Evolutionary conservation across 139 green algal genomes (phyloP).

Genomic region (Chlamydomonas sphaeroides): DNA sequence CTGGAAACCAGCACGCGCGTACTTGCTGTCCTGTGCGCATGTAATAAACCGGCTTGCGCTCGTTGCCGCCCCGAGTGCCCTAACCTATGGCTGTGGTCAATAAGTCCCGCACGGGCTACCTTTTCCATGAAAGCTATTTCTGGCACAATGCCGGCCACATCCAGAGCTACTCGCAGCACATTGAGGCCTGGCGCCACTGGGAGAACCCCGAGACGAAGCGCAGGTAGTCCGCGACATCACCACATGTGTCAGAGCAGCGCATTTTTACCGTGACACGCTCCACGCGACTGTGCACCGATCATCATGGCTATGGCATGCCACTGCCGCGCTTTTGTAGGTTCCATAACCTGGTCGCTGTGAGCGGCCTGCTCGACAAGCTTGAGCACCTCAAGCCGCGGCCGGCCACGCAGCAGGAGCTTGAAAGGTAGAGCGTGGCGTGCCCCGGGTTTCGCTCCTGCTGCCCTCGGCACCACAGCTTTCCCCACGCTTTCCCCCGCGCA

Average conservation of each 20-base stretch:
- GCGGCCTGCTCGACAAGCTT: constrained; percentile 57
- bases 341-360: constrained; percentile 59
- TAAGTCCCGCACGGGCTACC: too few species aligned
- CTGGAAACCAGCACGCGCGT: too few species aligned
- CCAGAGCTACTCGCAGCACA: background rate
- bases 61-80: too few species aligned
- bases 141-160: constrained; percentile 35
- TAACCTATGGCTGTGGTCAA: too few species aligned
- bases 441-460: background rate
- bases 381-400: constrained; percentile 44
- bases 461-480: background rate
- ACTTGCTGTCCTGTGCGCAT: too few species aligned
- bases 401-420: constrained; percentile 51
- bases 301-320: too few species aligned
- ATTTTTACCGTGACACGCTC: too few species aligned
- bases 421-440: constrained; percentile 6
- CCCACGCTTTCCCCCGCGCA: background rate
- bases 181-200: constrained; percentile 54
- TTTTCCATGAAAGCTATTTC: constrained; percentile 28
- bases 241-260: too few species aligned
- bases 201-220: constrained; percentile 69
- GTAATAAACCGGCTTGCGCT: too few species aligned
- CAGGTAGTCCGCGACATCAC: too few species aligned
- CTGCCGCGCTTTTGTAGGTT: constrained; percentile 12
- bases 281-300: too few species aligned